Evolutionary conservation across 1,284 basidiomycete species (phyloP), one percentile per base, ranked within the genome.

Genomic region (Thecaphora frezii): DNA sequence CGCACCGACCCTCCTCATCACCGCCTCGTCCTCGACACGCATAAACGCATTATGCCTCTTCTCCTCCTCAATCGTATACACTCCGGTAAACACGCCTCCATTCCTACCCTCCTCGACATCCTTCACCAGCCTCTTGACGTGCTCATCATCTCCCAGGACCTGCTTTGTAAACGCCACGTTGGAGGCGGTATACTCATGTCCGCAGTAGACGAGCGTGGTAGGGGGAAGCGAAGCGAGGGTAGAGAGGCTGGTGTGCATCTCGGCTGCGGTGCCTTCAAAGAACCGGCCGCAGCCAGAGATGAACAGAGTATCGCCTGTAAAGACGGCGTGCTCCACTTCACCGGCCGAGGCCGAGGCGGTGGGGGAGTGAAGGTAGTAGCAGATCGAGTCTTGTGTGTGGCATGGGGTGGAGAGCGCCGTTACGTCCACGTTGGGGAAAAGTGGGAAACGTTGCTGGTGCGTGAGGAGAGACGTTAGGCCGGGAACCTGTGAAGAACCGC

Each of bases 381-480:
- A 94, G 74, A 94, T 93, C 40, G 91, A 94, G 80, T 97, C 94
- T 77, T 91, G 90, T 1, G 94, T 97, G 79, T 97, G 94, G 80
- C 93, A 96, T 0, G 93, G 94, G 0, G 93, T 98, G 14, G 90
- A 88, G 19, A 93, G 81, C 33, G 62, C 66, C 12, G 54, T 68
- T 23, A 78, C 71, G 16, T 58, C 50, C 0, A 76, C 48, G 1
- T 33, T 53, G 36, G 58, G 46, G 38, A 55, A 63, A 22, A 73
- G 51, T 4, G 33, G 28, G 30, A 78, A 58, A 4, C 30, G 45
- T 42, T 73, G 66, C 1, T 66, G 66, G 46, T 79, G 63, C 8
- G 41, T 86, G 58, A 97, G 88, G 16, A 89, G 80, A 5, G 86
- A 81, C 14, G 88, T 89, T 40, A 91, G 80, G 0, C 86, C 87